Conservation (phyloP, 1,284 basidiomycete species). For the Ceratobasidium sp. region DNA sequence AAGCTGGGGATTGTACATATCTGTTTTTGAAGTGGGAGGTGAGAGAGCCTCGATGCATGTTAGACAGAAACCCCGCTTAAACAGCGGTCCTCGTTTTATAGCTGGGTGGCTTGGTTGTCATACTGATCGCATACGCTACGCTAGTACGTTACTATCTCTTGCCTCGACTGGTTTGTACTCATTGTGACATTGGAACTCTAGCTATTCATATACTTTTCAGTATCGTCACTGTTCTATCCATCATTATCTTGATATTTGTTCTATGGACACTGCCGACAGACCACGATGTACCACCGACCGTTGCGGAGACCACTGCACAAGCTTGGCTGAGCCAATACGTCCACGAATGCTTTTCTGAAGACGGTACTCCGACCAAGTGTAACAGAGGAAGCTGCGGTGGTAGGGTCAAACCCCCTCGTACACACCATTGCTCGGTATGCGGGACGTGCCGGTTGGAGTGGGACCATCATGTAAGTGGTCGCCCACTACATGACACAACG, state of each 20-base stretch:
- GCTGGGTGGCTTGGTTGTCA: constrained; percentile 62
- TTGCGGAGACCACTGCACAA: constrained; percentile 57
- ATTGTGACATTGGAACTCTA: constrained; percentile 48
- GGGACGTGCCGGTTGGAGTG: constrained; percentile 66
- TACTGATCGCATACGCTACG: constrained; percentile 53
- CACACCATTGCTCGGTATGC: constrained; percentile 68
- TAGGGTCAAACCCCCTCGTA: constrained; percentile 67
- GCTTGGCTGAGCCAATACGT: constrained; percentile 52
- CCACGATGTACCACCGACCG: constrained; percentile 56
- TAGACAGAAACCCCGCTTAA: constrained; percentile 14
- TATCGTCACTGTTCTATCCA: constrained; percentile 55
- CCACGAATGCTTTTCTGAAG: constrained; percentile 61
- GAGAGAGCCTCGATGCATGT: constrained; percentile 45
- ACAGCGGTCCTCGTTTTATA: constrained; percentile 49
- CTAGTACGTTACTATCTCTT: constrained; percentile 55
- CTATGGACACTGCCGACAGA: constrained; percentile 60
- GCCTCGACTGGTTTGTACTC: constrained; percentile 4
- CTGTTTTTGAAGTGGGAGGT: constrained; percentile 62
- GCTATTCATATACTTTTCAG: constrained; percentile 58
- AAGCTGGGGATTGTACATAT: constrained; percentile 55
- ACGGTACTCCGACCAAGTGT: constrained; percentile 61
- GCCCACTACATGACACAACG: background rate
- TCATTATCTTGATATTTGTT: constrained; percentile 59
- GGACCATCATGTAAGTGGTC: constrained; percentile 63
- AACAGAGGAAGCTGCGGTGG: constrained; percentile 61